phyloP scores from a whole-genome alignment of 2,329 filamentous ascomycete species.

The Coleophoma eucalyptorum region DNA sequence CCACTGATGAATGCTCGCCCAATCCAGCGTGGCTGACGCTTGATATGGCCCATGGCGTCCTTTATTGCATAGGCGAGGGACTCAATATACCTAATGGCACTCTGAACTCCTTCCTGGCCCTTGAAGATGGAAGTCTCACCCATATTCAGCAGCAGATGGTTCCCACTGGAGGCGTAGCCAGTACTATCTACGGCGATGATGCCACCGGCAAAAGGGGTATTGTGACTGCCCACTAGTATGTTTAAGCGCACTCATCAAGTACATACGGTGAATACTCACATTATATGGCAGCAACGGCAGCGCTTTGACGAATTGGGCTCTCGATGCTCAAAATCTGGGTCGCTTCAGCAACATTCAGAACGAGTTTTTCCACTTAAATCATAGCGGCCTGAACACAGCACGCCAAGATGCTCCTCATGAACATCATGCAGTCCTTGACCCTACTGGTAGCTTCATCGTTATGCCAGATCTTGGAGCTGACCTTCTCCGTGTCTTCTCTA shows the following conservation, averaged over 20 bases:
- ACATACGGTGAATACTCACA: slow-evolving; percentile 15
- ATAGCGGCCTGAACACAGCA: slow-evolving; percentile 29
- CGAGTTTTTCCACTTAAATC: slow-evolving; percentile 34
- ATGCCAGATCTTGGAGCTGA: slow-evolving; percentile 52
- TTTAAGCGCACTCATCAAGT: slow-evolving; percentile 28
- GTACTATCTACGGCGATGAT: slow-evolving; percentile 38
- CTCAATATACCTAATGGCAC: slow-evolving; percentile 12
- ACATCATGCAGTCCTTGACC: slow-evolving; percentile 49
- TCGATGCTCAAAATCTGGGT: slow-evolving; percentile 26
- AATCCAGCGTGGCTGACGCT: slow-evolving; percentile 22
- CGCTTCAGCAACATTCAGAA: slow-evolving; percentile 27
- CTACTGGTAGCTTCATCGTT: slow-evolving; percentile 43
- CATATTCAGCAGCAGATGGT: slow-evolving; percentile 34
- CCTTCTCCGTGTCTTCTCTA: slow-evolving; percentile 41
- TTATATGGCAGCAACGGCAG: slow-evolving; percentile 12
- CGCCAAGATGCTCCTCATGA: slow-evolving; percentile 45
- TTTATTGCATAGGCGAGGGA: slow-evolving; percentile 24
- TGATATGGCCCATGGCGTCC: slow-evolving; percentile 14
- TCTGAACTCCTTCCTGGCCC: slow-evolving; percentile 23
- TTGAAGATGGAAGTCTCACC: slow-evolving; percentile 33
- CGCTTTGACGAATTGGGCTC: slow-evolving; percentile 26
- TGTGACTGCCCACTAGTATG: slow-evolving; percentile 26
- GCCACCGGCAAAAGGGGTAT: slow-evolving; percentile 21
- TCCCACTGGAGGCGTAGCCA: slow-evolving; percentile 30
- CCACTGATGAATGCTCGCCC: slow-evolving; percentile 16